Conservation (phyloP, 2,329 filamentous ascomycete species). For the Botrytis sinoallii region DNA sequence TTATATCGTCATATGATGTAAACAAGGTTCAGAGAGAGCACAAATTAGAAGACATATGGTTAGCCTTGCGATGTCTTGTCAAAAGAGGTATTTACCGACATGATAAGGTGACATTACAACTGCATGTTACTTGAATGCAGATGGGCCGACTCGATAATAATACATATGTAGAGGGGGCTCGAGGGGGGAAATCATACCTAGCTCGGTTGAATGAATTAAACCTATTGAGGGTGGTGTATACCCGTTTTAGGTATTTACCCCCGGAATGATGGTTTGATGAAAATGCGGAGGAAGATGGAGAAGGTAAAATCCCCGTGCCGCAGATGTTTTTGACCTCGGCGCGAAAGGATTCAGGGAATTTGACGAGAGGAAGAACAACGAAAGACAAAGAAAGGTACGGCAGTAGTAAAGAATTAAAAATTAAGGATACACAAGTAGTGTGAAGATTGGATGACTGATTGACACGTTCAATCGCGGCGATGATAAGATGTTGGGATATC, state of each 20-base stretch:
- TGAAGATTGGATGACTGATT: not conserved
- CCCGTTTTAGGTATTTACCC: slow-evolving; percentile 18
- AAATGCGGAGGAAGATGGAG: slow-evolving; percentile 24
- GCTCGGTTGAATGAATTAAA: not conserved
- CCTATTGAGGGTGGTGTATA: not conserved
- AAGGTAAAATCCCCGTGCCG: slow-evolving; percentile 18
- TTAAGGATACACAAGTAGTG: not conserved
- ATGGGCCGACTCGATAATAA: not conserved
- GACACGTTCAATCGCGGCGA: not conserved
- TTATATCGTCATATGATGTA: not conserved
- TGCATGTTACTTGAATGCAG: not conserved
- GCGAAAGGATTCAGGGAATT: not conserved
- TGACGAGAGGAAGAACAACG: not conserved
- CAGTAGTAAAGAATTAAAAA: not conserved
- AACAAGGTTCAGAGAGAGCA: not conserved
- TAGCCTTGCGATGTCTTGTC: not conserved
- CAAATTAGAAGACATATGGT: not conserved
- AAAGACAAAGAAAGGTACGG: not conserved
- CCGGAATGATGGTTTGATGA: slow-evolving; percentile 24
- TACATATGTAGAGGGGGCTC: not conserved
- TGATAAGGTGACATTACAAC: not conserved
- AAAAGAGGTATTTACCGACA: not conserved
- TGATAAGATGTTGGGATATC: not conserved
- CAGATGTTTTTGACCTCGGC: not conserved
- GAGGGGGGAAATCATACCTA: not conserved